Base-by-base conservation (phyloP, 208 protist genomes). In the Acanthamoeba lugdunensis region DNA sequence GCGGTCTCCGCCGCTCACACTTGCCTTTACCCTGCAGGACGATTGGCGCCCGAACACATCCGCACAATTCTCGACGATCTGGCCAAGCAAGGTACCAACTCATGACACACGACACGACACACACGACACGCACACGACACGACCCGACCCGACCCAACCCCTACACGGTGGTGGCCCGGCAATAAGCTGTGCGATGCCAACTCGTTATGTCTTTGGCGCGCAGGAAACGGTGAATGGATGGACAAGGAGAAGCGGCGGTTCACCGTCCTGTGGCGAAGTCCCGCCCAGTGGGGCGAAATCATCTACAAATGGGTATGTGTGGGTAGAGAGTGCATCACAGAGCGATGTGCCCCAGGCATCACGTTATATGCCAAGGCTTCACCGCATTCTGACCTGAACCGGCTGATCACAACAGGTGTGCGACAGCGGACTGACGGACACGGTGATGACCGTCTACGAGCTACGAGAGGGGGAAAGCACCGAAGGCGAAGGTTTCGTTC, bases 381-480 rank as follows among this genome's bases (percentile, higher is more conserved):
- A 5, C 30, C 63, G 28, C n/a, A 71, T 9, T 25, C 58, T 65
- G 21, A 65, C 21, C 25, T 3, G 4, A 45, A 41, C 13, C 33
- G 14, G 13, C 69, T 18, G 21, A 37, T 30, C 14, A 77, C 30
- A 6, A 13, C 30, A 88, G 81, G 81, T 88, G 41, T 67, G 54
- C 45, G 41, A 54, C 52, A 88, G 45, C n/a, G 81, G 81, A 37
- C 81, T 88, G 18, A 88, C 81, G 45, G 81, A 65, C 50, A 88
- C 81, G 25, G 81, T 88, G 21, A 88, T 88, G 81, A 88, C 81
- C 33, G 50, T 88, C 13, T 88, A 45, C 52, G 81, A 88, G 50
- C 54, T 88, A n/a, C 81, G 81, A 9, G 81, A 88, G 30, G 81
- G 81, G 25, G 52, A 56, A 4, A 45, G 28, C 54, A 65, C 81